These are phyloP conservation scores for Neurospora sp. DNA, from an alignment of 2,329 filamentous ascomycete species.

Conservation along the genomic window DNA sequence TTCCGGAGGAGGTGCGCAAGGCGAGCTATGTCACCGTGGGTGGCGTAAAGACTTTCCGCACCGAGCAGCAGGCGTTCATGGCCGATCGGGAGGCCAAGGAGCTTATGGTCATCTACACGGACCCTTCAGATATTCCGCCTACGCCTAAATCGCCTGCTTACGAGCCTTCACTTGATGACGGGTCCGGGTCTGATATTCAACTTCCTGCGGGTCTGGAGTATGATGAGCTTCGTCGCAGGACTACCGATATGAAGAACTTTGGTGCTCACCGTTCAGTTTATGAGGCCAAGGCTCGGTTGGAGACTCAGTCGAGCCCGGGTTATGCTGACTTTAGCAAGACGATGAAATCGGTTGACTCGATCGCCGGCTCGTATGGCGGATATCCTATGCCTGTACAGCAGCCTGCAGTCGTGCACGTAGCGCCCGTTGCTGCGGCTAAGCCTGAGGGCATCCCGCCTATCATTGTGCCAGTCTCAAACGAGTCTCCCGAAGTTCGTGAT, in stretches of 20 bases:
- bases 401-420: neutral
- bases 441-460: neutral
- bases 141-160: conserved; percentile 43
- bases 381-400: conserved; percentile 1
- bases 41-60: conserved; percentile 37
- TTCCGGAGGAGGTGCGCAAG: conserved; percentile 35
- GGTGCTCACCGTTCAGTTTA: conserved; percentile 33
- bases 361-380: conserved; percentile 15
- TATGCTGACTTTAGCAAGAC: conserved; percentile 13
- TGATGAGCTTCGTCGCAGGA: conserved; percentile 39
- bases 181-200: conserved; percentile 17
- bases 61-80: conserved; percentile 46
- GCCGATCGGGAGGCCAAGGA: conserved; percentile 47
- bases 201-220: conserved; percentile 33
- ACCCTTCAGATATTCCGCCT: conserved; percentile 42
- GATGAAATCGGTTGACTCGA: conserved; percentile 28
- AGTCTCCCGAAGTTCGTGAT: conserved; percentile 8
- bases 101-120: conserved; percentile 49
- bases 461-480: neutral
- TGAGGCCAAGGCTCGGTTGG: conserved; percentile 33
- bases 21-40: conserved; percentile 45
- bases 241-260: conserved; percentile 34
- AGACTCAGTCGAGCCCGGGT: conserved; percentile 16
- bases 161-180: conserved; percentile 20
- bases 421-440: neutral